Conservation (phyloP, 169 alveolate genomes). For the Plasmodium gonderi region DNA sequence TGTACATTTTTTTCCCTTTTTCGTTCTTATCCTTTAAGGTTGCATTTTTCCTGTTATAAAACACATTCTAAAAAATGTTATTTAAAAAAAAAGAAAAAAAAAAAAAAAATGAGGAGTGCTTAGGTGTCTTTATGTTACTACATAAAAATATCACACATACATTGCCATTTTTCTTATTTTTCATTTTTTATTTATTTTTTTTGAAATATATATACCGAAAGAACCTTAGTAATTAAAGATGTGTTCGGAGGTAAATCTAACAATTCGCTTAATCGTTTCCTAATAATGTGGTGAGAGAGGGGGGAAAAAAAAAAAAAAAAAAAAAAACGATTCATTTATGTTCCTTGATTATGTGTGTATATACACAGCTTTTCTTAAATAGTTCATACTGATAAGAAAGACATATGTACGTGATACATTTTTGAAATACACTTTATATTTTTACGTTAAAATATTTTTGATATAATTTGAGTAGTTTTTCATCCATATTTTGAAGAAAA, state of each 20-base stretch:
- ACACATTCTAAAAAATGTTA: constrained; percentile 17
- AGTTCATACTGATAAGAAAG: no score
- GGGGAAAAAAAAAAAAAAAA: background rate
- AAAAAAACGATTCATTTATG: background rate
- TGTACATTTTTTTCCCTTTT: constrained; percentile 49
- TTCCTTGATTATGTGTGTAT: background rate
- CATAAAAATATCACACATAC: background rate
- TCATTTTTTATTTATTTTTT: background rate
- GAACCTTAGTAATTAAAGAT: constrained; percentile 31
- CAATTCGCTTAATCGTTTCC: constrained; percentile 49
- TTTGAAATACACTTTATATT: background rate
- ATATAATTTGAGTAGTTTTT: constrained; percentile 57
- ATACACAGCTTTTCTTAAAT: no score
- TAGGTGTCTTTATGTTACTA: background rate
- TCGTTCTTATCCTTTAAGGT: constrained; percentile 39
- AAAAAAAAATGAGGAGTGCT: background rate
- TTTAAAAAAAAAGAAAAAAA: background rate
- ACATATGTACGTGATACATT: no score
- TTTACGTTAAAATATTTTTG: constrained; percentile 47
- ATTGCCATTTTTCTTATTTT: background rate
- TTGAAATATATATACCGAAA: constrained; percentile 39
- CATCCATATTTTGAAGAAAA: constrained; percentile 72
- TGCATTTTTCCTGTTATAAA: constrained; percentile 24
- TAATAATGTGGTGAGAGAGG: no score
- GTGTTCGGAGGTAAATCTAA: constrained; percentile 34